Evolutionary conservation across 164 flowering plant species (phyloP), one percentile per base, ranked within the genome.

Genomic region (Berberis vulgaris): DNA sequence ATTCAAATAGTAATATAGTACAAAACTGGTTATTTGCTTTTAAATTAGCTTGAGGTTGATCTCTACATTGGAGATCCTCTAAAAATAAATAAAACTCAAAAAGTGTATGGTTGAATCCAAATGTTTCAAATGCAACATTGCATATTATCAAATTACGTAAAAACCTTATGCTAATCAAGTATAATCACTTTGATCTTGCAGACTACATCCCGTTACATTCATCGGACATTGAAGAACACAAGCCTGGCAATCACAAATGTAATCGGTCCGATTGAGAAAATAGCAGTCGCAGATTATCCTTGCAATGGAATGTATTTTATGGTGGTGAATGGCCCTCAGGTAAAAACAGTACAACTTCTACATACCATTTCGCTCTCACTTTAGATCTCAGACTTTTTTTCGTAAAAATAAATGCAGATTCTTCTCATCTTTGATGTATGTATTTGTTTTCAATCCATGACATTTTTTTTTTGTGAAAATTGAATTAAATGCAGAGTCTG

Each of bases 251-350:
- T 83, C 11, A 54, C 84, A 0, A 83, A 81, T 64, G 6, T 83
- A 71, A 65, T 76, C 8, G 87, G 87, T 6, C 87, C 87, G 6
- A 61, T 57, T 4, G 84, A 83, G 60, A 13, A 72, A 64, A 72
- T 81, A 69, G 45, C 73, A 44, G 26, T 81, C 50, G 79, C 73
- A 9, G 62, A 63, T 66, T 76, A 76, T 68, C 83, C 87, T 1
- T 41, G 68, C 54, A 69, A 56, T 11, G 69, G 81, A 57, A 56
- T 79, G 1, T 83, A 83, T 63, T 83, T 76, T 61, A 69, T 73
- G 72, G 76, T 73, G 39, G 59, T 57, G 8, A 79, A 76, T 1
- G 53, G 50, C 1, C 87, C 87, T 52, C 80, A 79, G 84, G 87
- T 83, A 26, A 71, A 47, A 42, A 38, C 53, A 10, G 3, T 40